These are phyloP conservation scores for Cercophora samala DNA, from an alignment of 495 filamentous ascomycete species.

Conservation along the genomic window DNA sequence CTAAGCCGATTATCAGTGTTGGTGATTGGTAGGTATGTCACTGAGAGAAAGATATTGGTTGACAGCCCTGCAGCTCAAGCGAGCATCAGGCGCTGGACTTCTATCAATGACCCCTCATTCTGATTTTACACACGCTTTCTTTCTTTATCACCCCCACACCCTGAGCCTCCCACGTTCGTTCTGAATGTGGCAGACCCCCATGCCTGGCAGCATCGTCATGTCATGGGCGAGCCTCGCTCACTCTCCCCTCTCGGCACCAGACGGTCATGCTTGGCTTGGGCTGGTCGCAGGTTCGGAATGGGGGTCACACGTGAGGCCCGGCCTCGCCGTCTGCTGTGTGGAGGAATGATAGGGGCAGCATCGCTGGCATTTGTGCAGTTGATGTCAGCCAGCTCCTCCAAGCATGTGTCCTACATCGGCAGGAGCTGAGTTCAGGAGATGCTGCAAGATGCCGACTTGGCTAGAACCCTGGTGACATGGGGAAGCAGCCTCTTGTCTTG, in stretches of 20 bases:
- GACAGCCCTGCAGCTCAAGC: conserved; percentile 12
- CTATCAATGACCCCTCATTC: conserved; percentile 6
- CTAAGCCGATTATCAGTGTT: background rate
- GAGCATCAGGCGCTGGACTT: conserved; percentile 4
- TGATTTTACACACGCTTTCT: conserved; percentile 5
- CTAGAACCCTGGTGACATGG: conserved; percentile 12
- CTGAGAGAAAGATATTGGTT: conserved; percentile 7
- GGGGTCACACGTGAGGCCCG: conserved; percentile 10
- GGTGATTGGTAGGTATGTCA: conserved; percentile 7
- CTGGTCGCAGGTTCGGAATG: background rate
- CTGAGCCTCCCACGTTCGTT: conserved; percentile 9
- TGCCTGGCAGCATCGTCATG: background rate
- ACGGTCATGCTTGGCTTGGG: background rate
- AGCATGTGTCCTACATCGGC: background rate
- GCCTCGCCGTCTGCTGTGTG: conserved; percentile 11
- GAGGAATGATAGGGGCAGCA: background rate
- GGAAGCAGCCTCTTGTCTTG: background rate
- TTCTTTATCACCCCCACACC: conserved; percentile 6
- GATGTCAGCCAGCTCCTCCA: background rate
- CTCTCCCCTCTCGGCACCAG: background rate
- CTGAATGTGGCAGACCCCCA: background rate
- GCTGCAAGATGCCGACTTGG: conserved; percentile 24
- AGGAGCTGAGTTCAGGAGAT: conserved; percentile 9
- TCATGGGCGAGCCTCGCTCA: background rate
- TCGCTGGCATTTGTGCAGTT: background rate